A percentile compares a stretch with the other conserved stretches of the same genome.
Conservation (phyloP, 495 filamentous ascomycete genomes). For the Penicillium fimorum region DNA sequence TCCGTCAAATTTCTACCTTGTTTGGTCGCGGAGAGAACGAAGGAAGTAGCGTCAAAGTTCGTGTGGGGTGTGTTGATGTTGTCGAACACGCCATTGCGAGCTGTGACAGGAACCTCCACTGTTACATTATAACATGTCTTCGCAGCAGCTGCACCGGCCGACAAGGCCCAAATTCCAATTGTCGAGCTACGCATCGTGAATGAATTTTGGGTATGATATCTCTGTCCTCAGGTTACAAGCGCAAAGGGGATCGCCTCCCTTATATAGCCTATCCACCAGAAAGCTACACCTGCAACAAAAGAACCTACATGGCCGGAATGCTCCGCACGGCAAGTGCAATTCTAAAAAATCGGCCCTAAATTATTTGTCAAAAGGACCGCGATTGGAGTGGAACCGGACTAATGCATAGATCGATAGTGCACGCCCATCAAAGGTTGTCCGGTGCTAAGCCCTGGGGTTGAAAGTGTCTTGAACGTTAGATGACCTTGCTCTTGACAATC, state of each 20-base stretch:
- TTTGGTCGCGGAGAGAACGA: slow-evolving; percentile 33
- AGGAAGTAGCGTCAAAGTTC: slow-evolving; percentile 41
- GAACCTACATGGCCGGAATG: background rate
- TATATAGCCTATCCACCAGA: background rate
- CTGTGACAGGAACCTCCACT: slow-evolving; percentile 33
- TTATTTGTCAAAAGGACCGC: slow-evolving; percentile 9
- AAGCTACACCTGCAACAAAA: background rate
- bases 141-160: slow-evolving; percentile 17
- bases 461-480: background rate
- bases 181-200: slow-evolving; percentile 9
- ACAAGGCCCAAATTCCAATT: slow-evolving; percentile 10
- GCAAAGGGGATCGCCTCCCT: background rate
- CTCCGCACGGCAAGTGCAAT: background rate
- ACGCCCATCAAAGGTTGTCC: slow-evolving; percentile 4
- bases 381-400: slow-evolving; percentile 4
- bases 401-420: slow-evolving; percentile 11
- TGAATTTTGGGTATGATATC: background rate
- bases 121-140: slow-evolving; percentile 40
- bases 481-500: background rate
- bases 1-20: slow-evolving; percentile 37
- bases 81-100: slow-evolving; percentile 37
- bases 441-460: background rate
- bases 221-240: background rate
- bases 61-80: slow-evolving; percentile 29
- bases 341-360: slow-evolving; percentile 3